phyloP scores from a whole-genome alignment of 164 flowering plant genomes.

The Pachysandra terminalis region DNA sequence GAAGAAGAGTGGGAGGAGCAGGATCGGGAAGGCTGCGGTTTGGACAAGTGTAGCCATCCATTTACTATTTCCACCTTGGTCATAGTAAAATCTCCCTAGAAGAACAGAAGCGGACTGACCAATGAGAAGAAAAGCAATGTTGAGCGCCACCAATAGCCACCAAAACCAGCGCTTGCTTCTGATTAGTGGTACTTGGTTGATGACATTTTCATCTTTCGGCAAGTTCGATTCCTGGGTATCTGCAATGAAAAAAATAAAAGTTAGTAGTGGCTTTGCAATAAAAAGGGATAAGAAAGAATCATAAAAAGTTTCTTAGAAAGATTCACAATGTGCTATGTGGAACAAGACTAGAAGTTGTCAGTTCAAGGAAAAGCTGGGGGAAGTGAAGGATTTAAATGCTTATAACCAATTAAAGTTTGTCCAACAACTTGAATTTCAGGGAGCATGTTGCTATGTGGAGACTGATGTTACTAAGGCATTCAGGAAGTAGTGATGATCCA shows the following conservation, averaged over 20 bases:
- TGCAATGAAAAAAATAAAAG: not conserved
- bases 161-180: slow-evolving; percentile 19
- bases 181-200: not conserved
- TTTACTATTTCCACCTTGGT: slow-evolving; percentile 45
- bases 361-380: not conserved
- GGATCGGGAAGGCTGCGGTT: slow-evolving; percentile 37
- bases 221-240: slow-evolving; percentile 10
- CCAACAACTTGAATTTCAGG: no score
- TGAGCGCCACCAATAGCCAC: slow-evolving; percentile 32
- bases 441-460: no score
- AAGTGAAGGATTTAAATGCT: not conserved
- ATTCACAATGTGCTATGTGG: no score
- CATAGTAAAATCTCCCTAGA: slow-evolving; percentile 38
- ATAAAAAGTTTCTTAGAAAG: not conserved
- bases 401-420: no score
- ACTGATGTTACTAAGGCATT: no score
- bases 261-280: not conserved
- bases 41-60: slow-evolving; percentile 54
- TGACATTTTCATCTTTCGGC: not conserved
- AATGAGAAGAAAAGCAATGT: slow-evolving; percentile 26
- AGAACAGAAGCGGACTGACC: slow-evolving; percentile 42
- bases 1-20: slow-evolving; percentile 22
- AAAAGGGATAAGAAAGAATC: no score
- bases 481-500: no score
- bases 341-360: not conserved